Base-by-base conservation (phyloP, 2,329 filamentous ascomycete species). In the Fusarium sp. region DNA sequence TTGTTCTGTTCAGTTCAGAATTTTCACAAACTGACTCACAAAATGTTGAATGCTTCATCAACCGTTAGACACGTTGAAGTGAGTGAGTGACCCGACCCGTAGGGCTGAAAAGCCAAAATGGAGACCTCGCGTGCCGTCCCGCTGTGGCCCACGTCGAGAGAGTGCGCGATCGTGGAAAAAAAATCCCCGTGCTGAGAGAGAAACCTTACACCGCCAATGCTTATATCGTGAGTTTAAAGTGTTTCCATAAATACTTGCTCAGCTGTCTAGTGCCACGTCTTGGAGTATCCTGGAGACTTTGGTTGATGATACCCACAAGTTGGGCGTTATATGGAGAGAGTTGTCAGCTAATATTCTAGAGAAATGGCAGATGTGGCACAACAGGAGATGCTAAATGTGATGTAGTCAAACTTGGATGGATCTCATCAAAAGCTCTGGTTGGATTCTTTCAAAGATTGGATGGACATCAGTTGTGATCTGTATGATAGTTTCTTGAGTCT, bases 121-220 rank as follows among this genome's bases (percentile, higher is more conserved):
- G 39, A 30, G 42, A 39, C 64, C 42, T 56, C 41, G 52, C 67
- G 67, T 50, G 45, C 67, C 52, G 66, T 59, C 67, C 67, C 67
- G 52, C 67, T 66, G 22, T 65, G 59, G 50, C 50, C 59, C 67
- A 68, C 58, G 66, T 34, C 47, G 63, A 38, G 34, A 66, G 54
- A 48, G 60, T 56, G 60, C 41, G 47, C 48, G 26, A 66, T 64
- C 56, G 44, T 59, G 28, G 11, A 51, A 32, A 45, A 45, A 45
- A 34, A 54, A 13, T 39, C 56, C 50, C 66, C 28, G 44, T 51
- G 48, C 48, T 32, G 64, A 34, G n/a, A 11, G 22, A 44, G 22
- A 61, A 50, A 76, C 73, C 74, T 76, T 68, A 68, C 65, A 68
- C 65, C 65, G 65, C 65, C 47, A 68, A 42, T 62, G 54, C 47